Evolutionary conservation across 257 asterid genomes (phyloP).

Genomic region (Striga asiatica): DNA sequence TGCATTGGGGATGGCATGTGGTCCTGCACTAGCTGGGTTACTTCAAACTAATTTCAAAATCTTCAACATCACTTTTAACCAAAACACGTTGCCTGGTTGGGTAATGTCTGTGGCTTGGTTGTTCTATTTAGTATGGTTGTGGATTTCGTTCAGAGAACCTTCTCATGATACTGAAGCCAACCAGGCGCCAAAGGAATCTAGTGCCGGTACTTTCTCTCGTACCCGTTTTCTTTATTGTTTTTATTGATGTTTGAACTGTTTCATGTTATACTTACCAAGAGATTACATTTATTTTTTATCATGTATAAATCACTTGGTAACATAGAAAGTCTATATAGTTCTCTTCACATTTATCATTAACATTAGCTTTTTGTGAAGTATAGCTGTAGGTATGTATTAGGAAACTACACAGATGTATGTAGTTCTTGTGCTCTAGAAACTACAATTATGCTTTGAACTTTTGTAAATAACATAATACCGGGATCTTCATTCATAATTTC

Average conservation of each 20-base stretch:
- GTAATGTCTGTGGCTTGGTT: slow-evolving; percentile 88
- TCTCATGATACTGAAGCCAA: slow-evolving; percentile 32
- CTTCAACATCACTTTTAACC: slow-evolving; percentile 65
- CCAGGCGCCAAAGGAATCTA: slow-evolving; percentile 34
- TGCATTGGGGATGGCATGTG: slow-evolving; percentile 99
- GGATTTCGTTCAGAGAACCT: slow-evolving; percentile 86
- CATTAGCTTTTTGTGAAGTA: neutral
- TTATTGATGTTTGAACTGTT: neutral
- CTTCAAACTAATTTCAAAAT: slow-evolving; percentile 71
- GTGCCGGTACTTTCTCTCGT: slow-evolving; percentile 35
- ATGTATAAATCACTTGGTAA: too few relatives aligned
- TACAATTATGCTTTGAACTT: too few relatives aligned
- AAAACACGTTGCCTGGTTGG: slow-evolving; percentile 96
- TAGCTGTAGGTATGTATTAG: neutral
- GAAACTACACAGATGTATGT: neutral
- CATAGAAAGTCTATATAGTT: too few relatives aligned
- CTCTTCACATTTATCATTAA: too few relatives aligned
- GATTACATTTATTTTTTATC: too few relatives aligned
- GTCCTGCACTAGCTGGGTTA: slow-evolving; percentile 93
- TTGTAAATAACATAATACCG: too few relatives aligned
- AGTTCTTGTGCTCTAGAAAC: neutral
- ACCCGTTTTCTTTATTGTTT: neutral
- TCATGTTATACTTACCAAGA: too few relatives aligned
- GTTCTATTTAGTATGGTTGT: slow-evolving; percentile 64
- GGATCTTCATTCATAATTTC: neutral